phyloP scores from a whole-genome alignment of 2,329 filamentous ascomycete species.

The Stemphylium lycopersici region DNA sequence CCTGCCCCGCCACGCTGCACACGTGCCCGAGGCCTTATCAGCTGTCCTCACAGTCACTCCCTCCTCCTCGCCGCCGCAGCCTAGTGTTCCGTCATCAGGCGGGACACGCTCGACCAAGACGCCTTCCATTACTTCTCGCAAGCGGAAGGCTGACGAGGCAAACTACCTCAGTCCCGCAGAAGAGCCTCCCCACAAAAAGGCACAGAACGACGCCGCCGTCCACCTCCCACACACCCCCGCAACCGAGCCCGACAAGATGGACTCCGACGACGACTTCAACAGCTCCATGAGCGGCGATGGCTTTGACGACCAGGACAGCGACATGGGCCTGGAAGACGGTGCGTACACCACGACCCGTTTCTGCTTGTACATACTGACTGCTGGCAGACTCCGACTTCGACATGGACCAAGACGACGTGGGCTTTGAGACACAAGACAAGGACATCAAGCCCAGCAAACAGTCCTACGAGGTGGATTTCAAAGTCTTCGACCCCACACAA shows the following conservation, averaged over 20 bases:
- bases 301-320: constrained; percentile 78
- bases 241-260: constrained; percentile 67
- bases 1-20: constrained; percentile 9
- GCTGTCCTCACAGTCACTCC: constrained; percentile 14
- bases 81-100: constrained; percentile 52
- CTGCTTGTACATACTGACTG: constrained; percentile 23
- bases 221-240: constrained; percentile 43
- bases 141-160: constrained; percentile 50
- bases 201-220: constrained; percentile 17
- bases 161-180: constrained; percentile 34
- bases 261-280: constrained; percentile 94
- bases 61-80: constrained; percentile 29
- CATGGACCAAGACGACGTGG: constrained; percentile 65
- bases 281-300: constrained; percentile 80
- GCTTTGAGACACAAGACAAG: constrained; percentile 69
- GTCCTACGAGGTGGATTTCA: constrained; percentile 83
- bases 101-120: constrained; percentile 46
- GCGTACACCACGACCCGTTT: constrained; percentile 15
- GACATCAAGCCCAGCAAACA: constrained; percentile 76
- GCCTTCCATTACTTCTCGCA: constrained; percentile 42
- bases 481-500: constrained; percentile 77
- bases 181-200: constrained; percentile 41
- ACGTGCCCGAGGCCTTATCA: constrained; percentile 12
- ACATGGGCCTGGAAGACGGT: constrained; percentile 59
- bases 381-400: constrained; percentile 57